Evolutionary conservation across 345 rosid genomes (phyloP), one percentile per base, ranked within the genome.

Genomic region (Xanthoceras sorbifolium): DNA sequence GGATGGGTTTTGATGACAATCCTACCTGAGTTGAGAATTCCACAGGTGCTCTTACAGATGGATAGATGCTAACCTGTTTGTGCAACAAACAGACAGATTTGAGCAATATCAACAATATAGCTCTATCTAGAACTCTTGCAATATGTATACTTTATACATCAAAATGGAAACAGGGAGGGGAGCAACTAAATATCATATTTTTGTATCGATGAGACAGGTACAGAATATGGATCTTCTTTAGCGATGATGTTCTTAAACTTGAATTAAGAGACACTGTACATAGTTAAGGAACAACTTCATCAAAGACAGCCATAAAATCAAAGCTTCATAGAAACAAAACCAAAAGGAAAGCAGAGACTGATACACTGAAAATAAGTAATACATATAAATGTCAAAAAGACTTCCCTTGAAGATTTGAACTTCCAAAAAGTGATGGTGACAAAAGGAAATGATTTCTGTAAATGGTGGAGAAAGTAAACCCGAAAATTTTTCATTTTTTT

Each of bases 11-110:
- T 32, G 6, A 25, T 54, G 81, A 73, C 10, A 23, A 36, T 29
- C 52, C 69, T 80, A 96, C 98, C 97, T 96, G 99, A 83, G 87
- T 77, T 52, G 97, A 89, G 73, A 80, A 82, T 74, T 93, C 98
- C 42, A 88, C 97, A 0, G 93, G 93, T 15, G 99, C 97, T 88
- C 85, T 96, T 60, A 91, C 90, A 57, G 94, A 79, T 36, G 97
- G 97, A 82, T 96, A 93, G 77, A 96, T 91, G 87, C 88, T 90
- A 73, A 93, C 91, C 98, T 92, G 84, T 67, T 34, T 34, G 57
- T 4, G 12, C 23, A 0, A 67, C 22, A 76, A 76, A 26, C 38
- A 73, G 38, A 66, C 17, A 34, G 32, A 42, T 17, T 44, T 38
- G 22, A 44, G 12, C 22, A 28, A 29, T n/a, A 28, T 28, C 14